A percentile compares a stretch with the other conserved stretches of the same genome.
phyloP scores from a whole-genome alignment of 202 grass and related monocot species.

The Schoenoplectus triqueter region DNA sequence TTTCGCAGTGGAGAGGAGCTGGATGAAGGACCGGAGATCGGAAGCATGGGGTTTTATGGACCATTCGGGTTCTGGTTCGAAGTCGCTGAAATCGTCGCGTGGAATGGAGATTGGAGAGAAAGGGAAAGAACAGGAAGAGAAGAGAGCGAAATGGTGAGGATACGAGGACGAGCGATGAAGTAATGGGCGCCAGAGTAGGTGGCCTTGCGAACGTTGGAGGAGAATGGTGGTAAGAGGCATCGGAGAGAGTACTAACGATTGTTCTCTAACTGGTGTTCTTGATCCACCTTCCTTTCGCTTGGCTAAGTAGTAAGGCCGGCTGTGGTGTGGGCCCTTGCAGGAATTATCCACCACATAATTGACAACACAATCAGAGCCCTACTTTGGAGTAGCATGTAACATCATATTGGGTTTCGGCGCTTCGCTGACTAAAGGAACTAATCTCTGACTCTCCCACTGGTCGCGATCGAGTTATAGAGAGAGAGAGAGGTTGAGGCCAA shows the following conservation, averaged over 20 bases:
- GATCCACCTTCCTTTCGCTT: not conserved
- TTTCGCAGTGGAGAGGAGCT: slow-evolving; percentile 55
- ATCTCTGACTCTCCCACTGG: too few relatives aligned
- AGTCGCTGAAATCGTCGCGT: slow-evolving; percentile 56
- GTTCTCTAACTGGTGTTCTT: not conserved
- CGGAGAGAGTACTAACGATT: not conserved
- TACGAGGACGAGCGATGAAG: not conserved
- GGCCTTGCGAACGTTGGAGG: not conserved
- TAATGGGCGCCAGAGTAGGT: not conserved
- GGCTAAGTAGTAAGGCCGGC: not conserved
- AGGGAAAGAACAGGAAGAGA: slow-evolving; percentile 4
- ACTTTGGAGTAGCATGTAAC: not conserved
- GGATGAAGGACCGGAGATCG: slow-evolving; percentile 63
- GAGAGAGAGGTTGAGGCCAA: not conserved
- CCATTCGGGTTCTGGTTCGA: slow-evolving; percentile 47
- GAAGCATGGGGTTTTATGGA: slow-evolving; percentile 5
- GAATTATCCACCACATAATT: not conserved
- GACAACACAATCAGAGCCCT: not conserved
- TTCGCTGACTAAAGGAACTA: too few relatives aligned
- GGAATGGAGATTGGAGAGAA: slow-evolving; percentile 17
- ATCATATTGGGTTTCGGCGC: not conserved
- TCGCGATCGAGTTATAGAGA: too few relatives aligned
- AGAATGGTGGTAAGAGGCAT: slow-evolving; percentile 20
- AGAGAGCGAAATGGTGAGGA: slow-evolving; percentile 24
- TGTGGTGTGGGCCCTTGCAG: not conserved